Percentiles rank a stretch among this genome's conserved stretches.
These are phyloP conservation scores for Puccinia horiana DNA, from an alignment of 1,284 basidiomycete species.

Conservation along the genomic window DNA sequence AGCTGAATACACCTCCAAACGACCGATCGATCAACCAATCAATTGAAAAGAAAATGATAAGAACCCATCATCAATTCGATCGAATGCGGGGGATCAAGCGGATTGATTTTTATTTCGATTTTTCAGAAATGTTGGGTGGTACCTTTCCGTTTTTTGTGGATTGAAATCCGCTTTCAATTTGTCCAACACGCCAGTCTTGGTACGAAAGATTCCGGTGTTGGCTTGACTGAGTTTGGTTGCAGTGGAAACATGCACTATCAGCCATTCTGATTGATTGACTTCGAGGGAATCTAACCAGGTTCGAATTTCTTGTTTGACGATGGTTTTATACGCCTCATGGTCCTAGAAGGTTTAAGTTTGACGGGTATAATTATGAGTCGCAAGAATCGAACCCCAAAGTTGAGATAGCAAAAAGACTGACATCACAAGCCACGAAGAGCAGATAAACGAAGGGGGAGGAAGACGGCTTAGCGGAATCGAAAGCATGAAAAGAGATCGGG, in stretches of 20 bases:
- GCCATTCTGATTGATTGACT: constrained; percentile 81
- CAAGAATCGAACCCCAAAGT: background rate
- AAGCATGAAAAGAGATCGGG: constrained; percentile 74
- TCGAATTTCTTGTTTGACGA: constrained; percentile 78
- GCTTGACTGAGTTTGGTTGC: constrained; percentile 52
- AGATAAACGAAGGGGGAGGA: constrained; percentile 68
- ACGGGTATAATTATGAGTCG: background rate
- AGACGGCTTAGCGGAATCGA: constrained; percentile 62
- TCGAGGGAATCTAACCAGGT: constrained; percentile 78
- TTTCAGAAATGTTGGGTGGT: constrained; percentile 22
- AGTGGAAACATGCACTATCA: constrained; percentile 76
- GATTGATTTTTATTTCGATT: too few species aligned
- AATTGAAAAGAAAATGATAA: constrained; percentile 51
- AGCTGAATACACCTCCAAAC: constrained; percentile 73
- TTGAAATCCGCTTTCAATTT: constrained; percentile 93
- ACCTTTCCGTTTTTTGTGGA: constrained; percentile 82
- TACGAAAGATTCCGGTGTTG: constrained; percentile 70
- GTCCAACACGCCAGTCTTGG: constrained; percentile 81
- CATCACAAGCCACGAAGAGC: constrained; percentile 83
- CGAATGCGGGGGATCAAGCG: background rate
- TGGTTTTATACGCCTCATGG: constrained; percentile 75
- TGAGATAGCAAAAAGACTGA: constrained; percentile 58
- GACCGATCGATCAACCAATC: constrained; percentile 54
- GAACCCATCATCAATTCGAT: constrained; percentile 35
- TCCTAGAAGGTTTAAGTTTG: constrained; percentile 65